phyloP scores from a whole-genome alignment of 106 monocot genomes.

The Acanthochlamys bracteata region DNA sequence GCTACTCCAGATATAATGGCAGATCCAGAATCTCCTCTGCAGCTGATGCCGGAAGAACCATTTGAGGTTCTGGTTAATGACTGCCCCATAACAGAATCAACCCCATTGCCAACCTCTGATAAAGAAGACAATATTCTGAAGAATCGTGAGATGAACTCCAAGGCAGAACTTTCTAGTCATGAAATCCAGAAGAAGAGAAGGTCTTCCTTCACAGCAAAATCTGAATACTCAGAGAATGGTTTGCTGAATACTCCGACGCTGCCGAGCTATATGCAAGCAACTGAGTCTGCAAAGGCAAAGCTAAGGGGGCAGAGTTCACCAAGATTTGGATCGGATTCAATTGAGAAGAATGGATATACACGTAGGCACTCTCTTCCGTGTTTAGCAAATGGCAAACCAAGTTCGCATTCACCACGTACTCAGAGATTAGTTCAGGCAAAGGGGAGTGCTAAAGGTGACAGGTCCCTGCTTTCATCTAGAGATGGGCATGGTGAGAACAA shows the following conservation, averaged over 20 bases:
- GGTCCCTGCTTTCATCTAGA: conserved; percentile 38
- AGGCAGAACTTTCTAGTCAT: conserved; percentile 35
- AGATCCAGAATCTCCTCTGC: conserved; percentile 18
- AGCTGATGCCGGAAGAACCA: conserved; percentile 4
- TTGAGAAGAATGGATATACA: conserved; percentile 45
- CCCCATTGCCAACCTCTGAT: conserved; percentile 15
- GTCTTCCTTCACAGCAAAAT: conserved; percentile 56
- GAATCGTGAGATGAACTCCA: conserved; percentile 30
- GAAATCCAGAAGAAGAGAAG: conserved; percentile 65
- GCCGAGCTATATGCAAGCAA: conserved; percentile 83
- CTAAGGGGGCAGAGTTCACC: conserved; percentile 53
- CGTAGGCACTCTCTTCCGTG: conserved; percentile 81
- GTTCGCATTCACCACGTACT: conserved; percentile 42
- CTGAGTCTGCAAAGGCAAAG: conserved; percentile 78
- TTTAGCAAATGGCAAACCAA: conserved; percentile 54
- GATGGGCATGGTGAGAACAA: conserved; percentile 37
- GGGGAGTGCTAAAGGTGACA: conserved; percentile 35
- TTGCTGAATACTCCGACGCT: conserved; percentile 38
- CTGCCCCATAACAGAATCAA: conserved; percentile 13
- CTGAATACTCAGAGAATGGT: conserved; percentile 53
- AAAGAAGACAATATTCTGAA: conserved; percentile 25
- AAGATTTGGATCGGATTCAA: conserved; percentile 51
- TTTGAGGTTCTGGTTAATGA: conserved; percentile 9
- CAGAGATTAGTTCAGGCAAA: conserved; percentile 38
- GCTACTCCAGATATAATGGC: background rate